Conservation (phyloP, 106 monocot species). For the Amphibolis antarctica region DNA sequence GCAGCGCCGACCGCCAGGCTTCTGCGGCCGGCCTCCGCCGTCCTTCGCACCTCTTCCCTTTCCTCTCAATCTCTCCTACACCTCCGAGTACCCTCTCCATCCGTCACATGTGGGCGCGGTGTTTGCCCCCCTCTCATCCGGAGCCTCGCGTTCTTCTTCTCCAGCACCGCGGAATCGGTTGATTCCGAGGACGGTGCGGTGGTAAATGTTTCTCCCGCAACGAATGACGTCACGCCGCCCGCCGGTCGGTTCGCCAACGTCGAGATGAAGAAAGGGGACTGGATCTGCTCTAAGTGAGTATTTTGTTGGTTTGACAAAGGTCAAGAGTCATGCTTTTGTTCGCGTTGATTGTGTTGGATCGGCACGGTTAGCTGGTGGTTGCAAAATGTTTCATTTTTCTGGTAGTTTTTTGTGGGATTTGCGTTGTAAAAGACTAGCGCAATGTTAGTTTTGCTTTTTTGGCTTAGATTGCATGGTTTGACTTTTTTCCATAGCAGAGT, state of each 20-base stretch:
- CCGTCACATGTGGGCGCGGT: background rate
- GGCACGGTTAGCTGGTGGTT: no score
- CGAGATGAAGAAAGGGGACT: slow-evolving; percentile 9
- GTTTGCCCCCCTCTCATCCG: background rate
- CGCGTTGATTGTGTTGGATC: background rate
- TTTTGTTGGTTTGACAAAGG: background rate
- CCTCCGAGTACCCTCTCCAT: background rate
- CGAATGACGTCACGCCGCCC: background rate
- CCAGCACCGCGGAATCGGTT: background rate
- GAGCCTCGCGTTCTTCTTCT: background rate
- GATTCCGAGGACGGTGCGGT: background rate
- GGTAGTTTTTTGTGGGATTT: no score
- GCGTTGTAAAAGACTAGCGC: no score
- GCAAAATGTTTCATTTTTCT: no score
- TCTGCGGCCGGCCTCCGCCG: background rate
- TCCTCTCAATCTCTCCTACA: background rate
- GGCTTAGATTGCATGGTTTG: no score
- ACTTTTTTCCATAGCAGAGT: no score
- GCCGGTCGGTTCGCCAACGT: background rate
- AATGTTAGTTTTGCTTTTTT: no score
- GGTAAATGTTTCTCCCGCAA: background rate
- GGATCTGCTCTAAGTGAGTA: slow-evolving; percentile 1
- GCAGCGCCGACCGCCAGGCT: background rate
- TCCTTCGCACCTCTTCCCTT: background rate
- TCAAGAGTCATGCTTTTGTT: background rate